These are phyloP conservation scores for Phtheirospermum japonicum DNA, from an alignment of 257 asterid species.

Conservation along the genomic window DNA sequence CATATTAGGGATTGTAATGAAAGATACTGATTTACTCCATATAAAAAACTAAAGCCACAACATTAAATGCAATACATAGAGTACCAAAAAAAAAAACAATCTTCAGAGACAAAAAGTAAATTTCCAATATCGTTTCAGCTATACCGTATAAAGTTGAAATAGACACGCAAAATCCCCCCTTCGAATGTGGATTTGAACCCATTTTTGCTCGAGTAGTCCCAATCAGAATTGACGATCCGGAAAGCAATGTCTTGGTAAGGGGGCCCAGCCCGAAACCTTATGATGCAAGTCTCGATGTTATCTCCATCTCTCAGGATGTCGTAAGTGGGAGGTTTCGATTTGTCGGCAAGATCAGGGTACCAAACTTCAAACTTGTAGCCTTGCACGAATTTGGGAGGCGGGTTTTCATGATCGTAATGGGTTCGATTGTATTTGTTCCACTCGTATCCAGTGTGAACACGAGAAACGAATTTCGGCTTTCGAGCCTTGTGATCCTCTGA, in stretches of 20 bases:
- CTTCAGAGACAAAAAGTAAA: no score
- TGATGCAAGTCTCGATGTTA: constrained; percentile 63
- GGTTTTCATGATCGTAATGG: constrained; percentile 67
- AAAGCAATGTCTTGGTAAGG: constrained; percentile 77
- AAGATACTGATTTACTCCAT: no score
- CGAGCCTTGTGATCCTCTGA: constrained; percentile 12
- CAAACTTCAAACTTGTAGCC: constrained; percentile 75
- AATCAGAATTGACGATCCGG: constrained; percentile 65
- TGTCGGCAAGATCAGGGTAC: constrained; percentile 75
- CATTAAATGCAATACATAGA: no score
- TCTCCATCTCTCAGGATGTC: constrained; percentile 67
- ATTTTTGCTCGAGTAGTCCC: constrained; percentile 72
- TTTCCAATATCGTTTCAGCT: no score
- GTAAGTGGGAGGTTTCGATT: constrained; percentile 57
- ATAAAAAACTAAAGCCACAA: no score
- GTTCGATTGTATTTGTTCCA: constrained; percentile 79
- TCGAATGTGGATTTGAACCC: constrained; percentile 71
- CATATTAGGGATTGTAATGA: no score
- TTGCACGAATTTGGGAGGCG: constrained; percentile 80
- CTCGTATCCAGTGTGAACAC: constrained; percentile 73
- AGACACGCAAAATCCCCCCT: constrained; percentile 62
- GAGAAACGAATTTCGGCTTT: constrained; percentile 67
- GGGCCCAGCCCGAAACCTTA: constrained; percentile 68
- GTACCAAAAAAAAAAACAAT: no score
- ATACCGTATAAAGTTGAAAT: constrained; percentile 74